A percentile compares a stretch with the other conserved stretches of the same genome.
Evolutionary conservation across 2,329 filamentous ascomycete species (phyloP).

Genomic region (Arachnomyces sp.): DNA sequence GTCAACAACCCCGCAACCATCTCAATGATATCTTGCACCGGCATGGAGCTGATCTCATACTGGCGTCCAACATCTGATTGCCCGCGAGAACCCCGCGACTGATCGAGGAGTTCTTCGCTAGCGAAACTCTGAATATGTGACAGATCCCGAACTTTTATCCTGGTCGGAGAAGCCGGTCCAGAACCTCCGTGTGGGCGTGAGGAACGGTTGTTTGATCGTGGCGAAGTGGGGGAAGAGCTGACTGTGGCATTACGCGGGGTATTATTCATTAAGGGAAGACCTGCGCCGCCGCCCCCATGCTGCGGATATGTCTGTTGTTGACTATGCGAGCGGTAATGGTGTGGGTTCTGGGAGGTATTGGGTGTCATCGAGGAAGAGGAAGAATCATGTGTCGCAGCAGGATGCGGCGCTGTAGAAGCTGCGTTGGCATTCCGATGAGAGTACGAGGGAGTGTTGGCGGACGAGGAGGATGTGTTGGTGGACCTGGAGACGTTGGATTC

Average conservation of each 20-base stretch:
- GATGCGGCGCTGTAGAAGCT: conserved; percentile 15
- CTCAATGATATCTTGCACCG: conserved; percentile 92
- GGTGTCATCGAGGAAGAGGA: conserved; percentile 44
- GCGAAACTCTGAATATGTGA: conserved; percentile 87
- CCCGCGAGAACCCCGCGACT: conserved; percentile 38
- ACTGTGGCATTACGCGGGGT: conserved; percentile 17
- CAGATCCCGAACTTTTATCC: conserved; percentile 77
- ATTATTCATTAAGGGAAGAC: conserved; percentile 21
- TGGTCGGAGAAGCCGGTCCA: conserved; percentile 42
- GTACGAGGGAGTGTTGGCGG: conserved; percentile 28
- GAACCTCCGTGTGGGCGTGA: conserved; percentile 36
- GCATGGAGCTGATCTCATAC: conserved; percentile 97
- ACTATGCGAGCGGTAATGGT: too few species aligned
- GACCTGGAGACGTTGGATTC: conserved; percentile 24
- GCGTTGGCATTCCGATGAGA: conserved; percentile 18
- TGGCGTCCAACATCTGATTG: conserved; percentile 48
- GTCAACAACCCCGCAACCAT: conserved; percentile 96
- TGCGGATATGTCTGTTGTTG: conserved; percentile 12
- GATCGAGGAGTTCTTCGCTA: conserved; percentile 61
- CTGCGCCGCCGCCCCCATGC: conserved; percentile 16
- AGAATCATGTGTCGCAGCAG: conserved; percentile 13
- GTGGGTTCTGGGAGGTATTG: conserved; percentile 21
- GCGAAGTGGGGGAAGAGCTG: conserved; percentile 36
- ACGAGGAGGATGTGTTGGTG: conserved; percentile 26
- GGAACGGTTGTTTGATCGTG: conserved; percentile 38